Evolutionary conservation across 2,329 filamentous ascomycete genomes (phyloP).

Genomic region (Cryphonectria nitschkei): DNA sequence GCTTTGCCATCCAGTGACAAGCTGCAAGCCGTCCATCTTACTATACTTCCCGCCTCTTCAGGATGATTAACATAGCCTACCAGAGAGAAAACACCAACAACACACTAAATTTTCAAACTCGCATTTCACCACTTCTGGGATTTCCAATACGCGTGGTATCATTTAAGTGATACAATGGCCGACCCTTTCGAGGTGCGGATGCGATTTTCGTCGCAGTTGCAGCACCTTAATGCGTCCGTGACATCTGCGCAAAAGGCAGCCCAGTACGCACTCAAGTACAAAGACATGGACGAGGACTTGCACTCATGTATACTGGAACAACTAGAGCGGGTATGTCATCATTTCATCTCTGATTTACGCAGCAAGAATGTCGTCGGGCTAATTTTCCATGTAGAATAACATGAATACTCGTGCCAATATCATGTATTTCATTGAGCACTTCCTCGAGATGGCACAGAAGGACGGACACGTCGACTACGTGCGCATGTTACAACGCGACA

Average conservation of each 20-base stretch:
- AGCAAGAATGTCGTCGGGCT: slow-evolving; percentile 20
- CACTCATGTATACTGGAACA: slow-evolving; percentile 98
- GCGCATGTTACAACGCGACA: slow-evolving; percentile 93
- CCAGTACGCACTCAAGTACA: slow-evolving; percentile 91
- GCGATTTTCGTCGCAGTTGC: slow-evolving; percentile 89
- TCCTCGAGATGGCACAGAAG: slow-evolving; percentile 82
- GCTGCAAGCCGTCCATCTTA: background rate
- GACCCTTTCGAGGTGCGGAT: slow-evolving; percentile 99
- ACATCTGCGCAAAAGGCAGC: slow-evolving; percentile 90
- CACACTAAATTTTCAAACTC: background rate
- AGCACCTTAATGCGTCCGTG: slow-evolving; percentile 88
- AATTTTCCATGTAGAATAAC: slow-evolving; percentile 63
- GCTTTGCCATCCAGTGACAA: background rate
- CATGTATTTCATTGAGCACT: slow-evolving; percentile 97
- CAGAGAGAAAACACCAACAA: background rate
- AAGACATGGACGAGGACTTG: slow-evolving; percentile 94
- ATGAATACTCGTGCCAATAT: slow-evolving; percentile 99
- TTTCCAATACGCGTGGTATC: background rate
- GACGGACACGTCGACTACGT: slow-evolving; percentile 82
- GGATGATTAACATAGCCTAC: background rate
- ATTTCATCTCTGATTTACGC: background rate
- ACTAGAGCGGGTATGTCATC: slow-evolving; percentile 70
- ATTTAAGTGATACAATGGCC: slow-evolving; percentile 46
- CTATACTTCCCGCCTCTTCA: background rate
- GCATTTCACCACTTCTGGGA: background rate